A percentile compares a stretch with the other conserved stretches of the same genome.
These are phyloP conservation scores for Fusarium aywerte DNA, from an alignment of 2,329 filamentous ascomycete species.

Conservation along the genomic window DNA sequence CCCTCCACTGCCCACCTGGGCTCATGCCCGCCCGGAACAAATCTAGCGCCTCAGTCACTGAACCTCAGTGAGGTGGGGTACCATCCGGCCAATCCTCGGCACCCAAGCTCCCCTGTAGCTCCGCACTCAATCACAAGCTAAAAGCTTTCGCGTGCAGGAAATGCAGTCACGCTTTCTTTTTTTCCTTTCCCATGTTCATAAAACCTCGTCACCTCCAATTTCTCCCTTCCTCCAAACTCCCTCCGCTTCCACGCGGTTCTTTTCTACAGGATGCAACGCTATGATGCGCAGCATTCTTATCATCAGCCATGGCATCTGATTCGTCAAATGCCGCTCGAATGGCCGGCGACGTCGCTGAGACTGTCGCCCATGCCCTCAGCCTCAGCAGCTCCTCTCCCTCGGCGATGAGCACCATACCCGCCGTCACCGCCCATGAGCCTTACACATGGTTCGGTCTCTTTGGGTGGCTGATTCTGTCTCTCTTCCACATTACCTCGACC, in stretches of 20 bases:
- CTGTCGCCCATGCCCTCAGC: conserved; percentile 49
- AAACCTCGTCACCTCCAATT: conserved; percentile 35
- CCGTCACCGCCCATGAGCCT: conserved; percentile 53
- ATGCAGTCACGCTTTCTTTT: conserved; percentile 37
- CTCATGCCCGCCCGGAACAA: conserved; percentile 29
- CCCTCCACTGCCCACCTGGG: conserved; percentile 37
- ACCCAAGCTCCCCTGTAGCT: conserved; percentile 41
- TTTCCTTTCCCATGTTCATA: conserved; percentile 35
- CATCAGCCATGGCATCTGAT: conserved; percentile 56
- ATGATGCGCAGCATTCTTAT: conserved; percentile 45
- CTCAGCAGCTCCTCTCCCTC: conserved; percentile 52
- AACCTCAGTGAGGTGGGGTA: conserved; percentile 31
- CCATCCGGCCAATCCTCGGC: conserved; percentile 44
- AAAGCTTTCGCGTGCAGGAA: conserved; percentile 35
- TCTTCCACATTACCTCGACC: conserved; percentile 66
- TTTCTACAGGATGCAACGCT: conserved; percentile 53
- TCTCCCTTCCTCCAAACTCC: conserved; percentile 31
- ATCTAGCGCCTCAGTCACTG: conserved; percentile 31
- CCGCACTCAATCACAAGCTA: conserved; percentile 46
- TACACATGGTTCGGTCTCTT: conserved; percentile 69
- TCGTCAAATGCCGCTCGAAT: conserved; percentile 52
- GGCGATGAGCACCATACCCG: conserved; percentile 51
- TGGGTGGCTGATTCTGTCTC: conserved; percentile 64
- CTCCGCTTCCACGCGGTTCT: conserved; percentile 40
- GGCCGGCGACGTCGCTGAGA: conserved; percentile 50